A percentile compares a stretch with the other conserved stretches of the same genome.
These are phyloP conservation scores for Limonomyces culmigenus DNA, from an alignment of 1,284 basidiomycete species.

Conservation along the genomic window DNA sequence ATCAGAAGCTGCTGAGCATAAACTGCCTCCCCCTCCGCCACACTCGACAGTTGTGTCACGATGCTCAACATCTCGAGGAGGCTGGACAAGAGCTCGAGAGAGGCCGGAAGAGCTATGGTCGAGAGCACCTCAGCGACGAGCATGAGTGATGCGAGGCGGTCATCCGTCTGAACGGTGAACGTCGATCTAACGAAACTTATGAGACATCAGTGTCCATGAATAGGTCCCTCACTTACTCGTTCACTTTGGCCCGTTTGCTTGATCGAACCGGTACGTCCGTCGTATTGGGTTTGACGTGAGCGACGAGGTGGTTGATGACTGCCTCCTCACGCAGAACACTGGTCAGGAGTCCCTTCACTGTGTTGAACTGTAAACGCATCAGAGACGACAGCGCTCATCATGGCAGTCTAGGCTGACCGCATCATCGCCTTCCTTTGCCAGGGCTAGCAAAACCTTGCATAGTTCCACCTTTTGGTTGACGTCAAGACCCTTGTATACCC, in stretches of 20 bases:
- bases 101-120: conserved; percentile 44
- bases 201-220: no score
- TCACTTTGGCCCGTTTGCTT: conserved; percentile 43
- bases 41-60: conserved; percentile 36
- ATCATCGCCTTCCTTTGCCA: conserved; percentile 25
- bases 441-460: conserved; percentile 33
- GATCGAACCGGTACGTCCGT: conserved; percentile 27
- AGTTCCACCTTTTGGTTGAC: conserved; percentile 36
- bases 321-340: conserved; percentile 30
- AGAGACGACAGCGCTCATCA: no score
- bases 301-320: conserved; percentile 45
- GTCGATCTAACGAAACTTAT: conserved; percentile 3
- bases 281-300: conserved; percentile 26
- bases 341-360: no score
- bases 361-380: no score
- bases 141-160: conserved; percentile 28
- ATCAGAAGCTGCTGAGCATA: conserved; percentile 83
- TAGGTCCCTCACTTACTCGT: conserved; percentile 30
- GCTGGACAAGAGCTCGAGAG: conserved; percentile 53
- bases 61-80: conserved; percentile 64
- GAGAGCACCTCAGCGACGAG: conserved; percentile 60
- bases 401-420: conserved; percentile 34
- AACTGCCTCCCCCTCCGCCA: conserved; percentile 41
- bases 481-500: conserved; percentile 26
- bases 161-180: conserved; percentile 4